Evolutionary conservation across 2,329 filamentous ascomycete genomes (phyloP).

Genomic region (Trichoderma asperellum): DNA sequence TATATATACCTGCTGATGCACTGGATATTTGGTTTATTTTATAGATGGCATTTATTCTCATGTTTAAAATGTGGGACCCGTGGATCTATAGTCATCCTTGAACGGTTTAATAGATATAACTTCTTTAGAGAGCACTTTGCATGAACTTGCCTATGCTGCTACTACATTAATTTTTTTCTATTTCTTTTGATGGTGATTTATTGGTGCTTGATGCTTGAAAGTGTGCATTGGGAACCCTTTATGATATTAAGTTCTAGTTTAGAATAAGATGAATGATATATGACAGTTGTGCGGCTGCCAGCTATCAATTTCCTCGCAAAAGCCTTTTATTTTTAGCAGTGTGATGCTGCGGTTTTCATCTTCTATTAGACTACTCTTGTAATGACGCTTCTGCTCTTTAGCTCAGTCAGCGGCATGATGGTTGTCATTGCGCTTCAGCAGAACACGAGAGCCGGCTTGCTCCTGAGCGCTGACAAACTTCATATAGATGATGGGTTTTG

Average conservation of each 20-base stretch:
- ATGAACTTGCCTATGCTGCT: conserved; percentile 6
- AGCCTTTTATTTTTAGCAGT: too few relatives aligned
- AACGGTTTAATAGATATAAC: conserved; percentile 13
- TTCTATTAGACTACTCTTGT: too few relatives aligned
- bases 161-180: conserved; percentile 3
- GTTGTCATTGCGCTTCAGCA: too few relatives aligned
- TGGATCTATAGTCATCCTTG: neutral
- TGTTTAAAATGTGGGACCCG: neutral
- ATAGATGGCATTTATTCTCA: conserved; percentile 17
- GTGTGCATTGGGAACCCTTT: neutral
- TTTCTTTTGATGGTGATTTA: conserved; percentile 17
- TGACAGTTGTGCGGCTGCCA: neutral
- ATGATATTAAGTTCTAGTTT: neutral
- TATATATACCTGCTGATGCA: conserved; percentile 24
- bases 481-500: neutral
- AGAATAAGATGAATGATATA: neutral
- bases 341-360: too few relatives aligned
- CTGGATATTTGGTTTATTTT: conserved; percentile 2
- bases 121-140: conserved; percentile 17
- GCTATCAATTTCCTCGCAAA: neutral
- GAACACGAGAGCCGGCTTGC: too few relatives aligned
- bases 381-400: too few relatives aligned
- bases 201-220: neutral
- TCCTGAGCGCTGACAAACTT: too few relatives aligned
- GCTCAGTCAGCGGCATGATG: too few relatives aligned